Evolutionary conservation across 768 basidiomycete species (phyloP).

Genomic region (Termitomyces titanicus): DNA sequence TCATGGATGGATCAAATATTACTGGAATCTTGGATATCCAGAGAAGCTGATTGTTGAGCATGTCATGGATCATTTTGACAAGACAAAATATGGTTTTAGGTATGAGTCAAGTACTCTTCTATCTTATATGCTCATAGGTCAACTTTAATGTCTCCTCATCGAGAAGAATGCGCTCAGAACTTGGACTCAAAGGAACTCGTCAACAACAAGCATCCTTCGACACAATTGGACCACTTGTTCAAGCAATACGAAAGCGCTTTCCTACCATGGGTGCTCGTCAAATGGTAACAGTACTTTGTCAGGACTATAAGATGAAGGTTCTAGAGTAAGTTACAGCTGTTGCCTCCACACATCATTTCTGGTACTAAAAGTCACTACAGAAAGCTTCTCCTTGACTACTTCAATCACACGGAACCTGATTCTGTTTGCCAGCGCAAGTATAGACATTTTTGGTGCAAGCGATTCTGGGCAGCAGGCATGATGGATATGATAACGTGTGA

Average conservation of each 20-base stretch:
- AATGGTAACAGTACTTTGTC: conserved; percentile 11
- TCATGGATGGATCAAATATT: conserved; percentile 2
- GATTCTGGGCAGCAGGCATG: conserved; percentile 38
- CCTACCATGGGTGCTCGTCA: conserved; percentile 16
- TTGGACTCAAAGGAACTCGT: conserved; percentile 6
- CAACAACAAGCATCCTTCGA: conserved; percentile 4
- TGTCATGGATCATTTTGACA: conserved; percentile 5
- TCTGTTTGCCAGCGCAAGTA: conserved; percentile 16
- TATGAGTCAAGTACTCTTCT: neutral
- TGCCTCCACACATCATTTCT: neutral
- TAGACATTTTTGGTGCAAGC: conserved; percentile 20
- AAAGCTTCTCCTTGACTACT: conserved; percentile 1
- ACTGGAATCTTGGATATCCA: conserved; percentile 10
- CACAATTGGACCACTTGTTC: neutral
- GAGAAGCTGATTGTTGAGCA: conserved; percentile 10
- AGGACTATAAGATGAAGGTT: conserved; percentile 15
- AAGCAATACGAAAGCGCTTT: conserved; percentile 4
- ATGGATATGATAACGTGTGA: conserved; percentile 21
- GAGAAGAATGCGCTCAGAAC: neutral
- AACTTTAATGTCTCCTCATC: neutral
- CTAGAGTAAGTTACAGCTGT: conserved; percentile 9
- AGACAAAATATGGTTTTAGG: conserved; percentile 8
- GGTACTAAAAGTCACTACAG: conserved; percentile 3
- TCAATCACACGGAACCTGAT: conserved; percentile 1
- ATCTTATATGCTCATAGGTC: neutral